Evolutionary conservation across 2,329 filamentous ascomycete species (phyloP).

Genomic region (Microdochium trichocladiopsis): DNA sequence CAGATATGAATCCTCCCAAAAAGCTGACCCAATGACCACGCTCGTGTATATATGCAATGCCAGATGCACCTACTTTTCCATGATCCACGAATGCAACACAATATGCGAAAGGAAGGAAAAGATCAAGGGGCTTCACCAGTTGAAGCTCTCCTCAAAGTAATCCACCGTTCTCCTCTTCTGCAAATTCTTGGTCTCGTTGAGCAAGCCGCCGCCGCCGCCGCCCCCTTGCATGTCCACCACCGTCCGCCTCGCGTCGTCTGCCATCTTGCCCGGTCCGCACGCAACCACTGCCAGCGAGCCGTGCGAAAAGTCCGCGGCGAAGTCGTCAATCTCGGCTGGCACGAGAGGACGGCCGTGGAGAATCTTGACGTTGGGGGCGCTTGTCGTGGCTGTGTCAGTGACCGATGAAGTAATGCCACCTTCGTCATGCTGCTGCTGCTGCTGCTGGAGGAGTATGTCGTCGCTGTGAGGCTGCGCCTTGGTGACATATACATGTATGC

Average conservation of each 20-base stretch:
- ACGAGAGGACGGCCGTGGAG: slow-evolving; percentile 24
- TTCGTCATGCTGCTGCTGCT: neutral
- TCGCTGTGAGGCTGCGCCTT: slow-evolving; percentile 1
- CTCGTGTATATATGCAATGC: too few species aligned
- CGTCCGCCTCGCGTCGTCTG: slow-evolving; percentile 30
- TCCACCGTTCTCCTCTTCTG: slow-evolving; percentile 20
- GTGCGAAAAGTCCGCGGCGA: slow-evolving; percentile 9
- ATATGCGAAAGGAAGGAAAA: too few species aligned
- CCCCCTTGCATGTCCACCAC: slow-evolving; percentile 21
- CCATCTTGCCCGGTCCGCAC: slow-evolving; percentile 36
- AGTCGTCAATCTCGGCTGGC: slow-evolving; percentile 18
- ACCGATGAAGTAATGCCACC: neutral
- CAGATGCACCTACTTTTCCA: too few species aligned
- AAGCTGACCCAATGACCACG: too few species aligned
- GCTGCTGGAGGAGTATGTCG: neutral
- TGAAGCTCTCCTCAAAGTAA: slow-evolving; percentile 36
- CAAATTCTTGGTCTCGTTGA: neutral
- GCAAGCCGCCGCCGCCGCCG: slow-evolving; percentile 1
- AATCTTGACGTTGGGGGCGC: slow-evolving; percentile 10
- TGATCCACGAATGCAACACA: too few species aligned
- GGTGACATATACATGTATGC: slow-evolving; percentile 29
- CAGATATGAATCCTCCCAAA: too few species aligned
- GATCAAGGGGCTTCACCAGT: slow-evolving; percentile 27
- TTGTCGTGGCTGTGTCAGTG: neutral
- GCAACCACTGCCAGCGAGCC: slow-evolving; percentile 31